These are phyloP conservation scores for Crataegus laevigata DNA, from an alignment of 306 rosid species.

Conservation along the genomic window DNA sequence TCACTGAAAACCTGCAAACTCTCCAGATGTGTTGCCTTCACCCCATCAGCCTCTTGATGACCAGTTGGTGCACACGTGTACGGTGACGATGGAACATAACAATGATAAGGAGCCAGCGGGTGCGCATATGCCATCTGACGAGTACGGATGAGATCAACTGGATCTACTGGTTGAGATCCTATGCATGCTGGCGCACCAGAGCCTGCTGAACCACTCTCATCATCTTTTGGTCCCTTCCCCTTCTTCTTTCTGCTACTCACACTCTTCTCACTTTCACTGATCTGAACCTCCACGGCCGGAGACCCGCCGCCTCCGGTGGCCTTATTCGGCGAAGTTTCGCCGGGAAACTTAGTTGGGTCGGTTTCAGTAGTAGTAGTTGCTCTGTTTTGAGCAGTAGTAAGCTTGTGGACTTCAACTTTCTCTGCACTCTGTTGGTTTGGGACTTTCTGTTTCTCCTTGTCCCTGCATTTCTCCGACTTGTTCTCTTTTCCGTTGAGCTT, in stretches of 20 bases:
- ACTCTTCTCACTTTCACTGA: slow-evolving; percentile 10
- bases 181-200: slow-evolving; percentile 25
- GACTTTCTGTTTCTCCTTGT: slow-evolving; percentile 23
- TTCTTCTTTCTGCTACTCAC: slow-evolving; percentile 49
- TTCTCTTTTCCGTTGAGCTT: slow-evolving; percentile 30
- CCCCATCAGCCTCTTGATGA: slow-evolving; percentile 18
- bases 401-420: slow-evolving; percentile 11
- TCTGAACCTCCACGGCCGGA: slow-evolving; percentile 8
- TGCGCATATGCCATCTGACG: slow-evolving; percentile 21
- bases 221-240: slow-evolving; percentile 29
- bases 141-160: slow-evolving; percentile 33
- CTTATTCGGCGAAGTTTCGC: slow-evolving; percentile 17
- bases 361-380: not conserved
- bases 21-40: slow-evolving; percentile 33
- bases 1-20: slow-evolving; percentile 68
- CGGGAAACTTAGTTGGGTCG: not conserved
- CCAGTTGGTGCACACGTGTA: slow-evolving; percentile 30
- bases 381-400: slow-evolving; percentile 23
- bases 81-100: slow-evolving; percentile 27
- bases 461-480: slow-evolving; percentile 25
- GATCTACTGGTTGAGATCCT: slow-evolving; percentile 34
- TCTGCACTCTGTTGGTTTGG: slow-evolving; percentile 6
- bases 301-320: slow-evolving; percentile 5
- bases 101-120: slow-evolving; percentile 16
- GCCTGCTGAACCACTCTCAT: slow-evolving; percentile 1